Percentiles rank a stretch among this genome's conserved stretches.
phyloP scores from a whole-genome alignment of 768 basidiomycete genomes.

The Collybiopsis luxurians region DNA sequence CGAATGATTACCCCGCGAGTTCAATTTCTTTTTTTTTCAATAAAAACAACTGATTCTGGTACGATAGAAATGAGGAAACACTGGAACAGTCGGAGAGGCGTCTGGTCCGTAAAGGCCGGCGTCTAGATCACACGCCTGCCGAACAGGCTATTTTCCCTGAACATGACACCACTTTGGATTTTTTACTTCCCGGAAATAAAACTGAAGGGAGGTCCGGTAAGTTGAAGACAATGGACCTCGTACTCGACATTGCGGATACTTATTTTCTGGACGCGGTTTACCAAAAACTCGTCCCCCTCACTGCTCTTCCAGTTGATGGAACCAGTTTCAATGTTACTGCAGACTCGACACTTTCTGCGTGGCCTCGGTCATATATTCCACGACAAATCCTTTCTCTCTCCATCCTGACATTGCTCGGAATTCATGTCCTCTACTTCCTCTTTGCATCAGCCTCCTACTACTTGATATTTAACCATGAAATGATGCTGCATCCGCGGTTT shows the following conservation, averaged over 20 bases:
- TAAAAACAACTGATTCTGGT: too few relatives aligned
- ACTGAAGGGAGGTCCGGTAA: background rate
- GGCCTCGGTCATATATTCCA: conserved; percentile 81
- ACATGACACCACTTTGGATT: background rate
- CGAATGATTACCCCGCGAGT: too few relatives aligned
- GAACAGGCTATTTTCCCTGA: background rate
- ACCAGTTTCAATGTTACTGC: conserved; percentile 30
- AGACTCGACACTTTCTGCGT: conserved; percentile 55
- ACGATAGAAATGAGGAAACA: too few relatives aligned
- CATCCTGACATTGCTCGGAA: conserved; percentile 74
- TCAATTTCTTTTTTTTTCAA: too few relatives aligned
- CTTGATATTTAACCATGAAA: conserved; percentile 90
- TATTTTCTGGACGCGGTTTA: conserved; percentile 77
- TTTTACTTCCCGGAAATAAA: background rate
- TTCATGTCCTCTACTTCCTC: conserved; percentile 82
- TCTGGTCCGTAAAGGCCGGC: too few relatives aligned
- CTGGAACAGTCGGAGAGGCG: too few relatives aligned
- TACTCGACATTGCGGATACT: conserved; percentile 71
- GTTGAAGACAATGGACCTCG: conserved; percentile 68
- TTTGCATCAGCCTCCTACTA: conserved; percentile 84
- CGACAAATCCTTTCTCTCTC: conserved; percentile 75
- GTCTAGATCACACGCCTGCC: too few relatives aligned
- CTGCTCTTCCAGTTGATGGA: conserved; percentile 43
- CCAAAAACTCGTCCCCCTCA: conserved; percentile 68
- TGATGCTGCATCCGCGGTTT: conserved; percentile 94